A percentile compares a stretch with the other conserved stretches of the same genome.
Evolutionary conservation across 2,329 filamentous ascomycete genomes (phyloP).

Genomic region (Aciculosporium take): DNA sequence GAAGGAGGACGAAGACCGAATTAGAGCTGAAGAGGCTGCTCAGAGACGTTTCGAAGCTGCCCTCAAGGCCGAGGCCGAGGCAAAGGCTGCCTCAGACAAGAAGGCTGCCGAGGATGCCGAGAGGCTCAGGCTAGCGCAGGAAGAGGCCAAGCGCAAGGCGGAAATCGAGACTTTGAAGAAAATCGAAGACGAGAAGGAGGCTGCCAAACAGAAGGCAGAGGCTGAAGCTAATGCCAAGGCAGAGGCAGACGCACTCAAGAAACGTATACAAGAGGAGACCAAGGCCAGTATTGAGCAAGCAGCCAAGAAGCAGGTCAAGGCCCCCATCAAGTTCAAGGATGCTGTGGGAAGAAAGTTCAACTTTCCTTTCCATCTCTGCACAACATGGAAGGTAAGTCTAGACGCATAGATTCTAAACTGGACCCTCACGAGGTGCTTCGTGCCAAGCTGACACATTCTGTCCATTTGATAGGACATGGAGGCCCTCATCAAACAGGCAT

Average conservation of each 20-base stretch:
- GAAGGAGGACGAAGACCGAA: conserved; percentile 24
- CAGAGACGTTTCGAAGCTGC: conserved; percentile 26
- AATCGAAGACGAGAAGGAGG: conserved; percentile 26
- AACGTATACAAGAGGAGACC: conserved; percentile 42
- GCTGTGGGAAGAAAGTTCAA: conserved; percentile 83
- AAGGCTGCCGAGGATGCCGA: conserved; percentile 29
- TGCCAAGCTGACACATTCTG: conserved; percentile 5
- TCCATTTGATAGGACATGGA: conserved; percentile 59
- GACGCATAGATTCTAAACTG: neutral
- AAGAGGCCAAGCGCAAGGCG: conserved; percentile 23
- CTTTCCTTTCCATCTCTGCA: conserved; percentile 77
- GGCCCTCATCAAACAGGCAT: conserved; percentile 72
- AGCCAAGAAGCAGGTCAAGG: conserved; percentile 44
- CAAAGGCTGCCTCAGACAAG: conserved; percentile 27
- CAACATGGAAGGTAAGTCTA: conserved; percentile 61
- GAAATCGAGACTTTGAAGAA: conserved; percentile 26
- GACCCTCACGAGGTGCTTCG: neutral
- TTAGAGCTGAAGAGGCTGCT: conserved; percentile 34
- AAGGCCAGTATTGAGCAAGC: conserved; percentile 34
- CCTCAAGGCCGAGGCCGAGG: conserved; percentile 26
- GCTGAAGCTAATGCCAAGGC: conserved; percentile 34
- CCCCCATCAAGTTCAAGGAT: conserved; percentile 80
- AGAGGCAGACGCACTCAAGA: conserved; percentile 45
- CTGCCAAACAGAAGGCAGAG: conserved; percentile 25
- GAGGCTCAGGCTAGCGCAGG: conserved; percentile 22